phyloP scores from a whole-genome alignment of 768 basidiomycete species.

The Boletellus emodensis region DNA sequence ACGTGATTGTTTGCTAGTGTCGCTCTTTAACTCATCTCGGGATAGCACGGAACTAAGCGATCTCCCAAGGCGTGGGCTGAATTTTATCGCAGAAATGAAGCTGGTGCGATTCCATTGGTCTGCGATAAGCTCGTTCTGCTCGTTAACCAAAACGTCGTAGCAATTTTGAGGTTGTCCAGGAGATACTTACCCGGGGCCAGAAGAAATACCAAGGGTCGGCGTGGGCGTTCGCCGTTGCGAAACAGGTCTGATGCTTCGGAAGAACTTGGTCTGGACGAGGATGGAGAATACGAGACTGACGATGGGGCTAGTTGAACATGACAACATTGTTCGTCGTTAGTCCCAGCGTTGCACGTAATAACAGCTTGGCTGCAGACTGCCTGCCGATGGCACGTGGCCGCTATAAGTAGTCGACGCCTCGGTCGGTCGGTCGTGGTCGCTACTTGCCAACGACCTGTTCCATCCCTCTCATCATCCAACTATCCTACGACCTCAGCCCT shows the following conservation, averaged over 20 bases:
- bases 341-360: constrained; percentile 10
- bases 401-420: constrained; percentile 26
- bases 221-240: constrained; percentile 23
- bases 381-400: constrained; percentile 23
- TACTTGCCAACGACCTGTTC: constrained; percentile 14
- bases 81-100: constrained; percentile 51
- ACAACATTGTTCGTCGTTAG: constrained; percentile 1
- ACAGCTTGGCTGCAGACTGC: neutral
- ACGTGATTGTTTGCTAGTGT: constrained; percentile 12
- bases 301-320: constrained; percentile 7
- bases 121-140: neutral
- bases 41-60: constrained; percentile 47
- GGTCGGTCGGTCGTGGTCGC: constrained; percentile 5
- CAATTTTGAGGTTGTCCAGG: constrained; percentile 24
- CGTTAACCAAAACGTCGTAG: constrained; percentile 14
- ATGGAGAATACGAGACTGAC: constrained; percentile 23
- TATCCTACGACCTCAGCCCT: constrained; percentile 6
- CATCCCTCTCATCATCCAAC: constrained; percentile 4
- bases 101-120: constrained; percentile 35
- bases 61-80: constrained; percentile 58
- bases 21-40: constrained; percentile 3
- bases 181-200: constrained; percentile 19
- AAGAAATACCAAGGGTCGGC: constrained; percentile 14
- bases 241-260: constrained; percentile 6
- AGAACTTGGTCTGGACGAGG: constrained; percentile 11